Evolutionary conservation across 371 early-diverging fungal genomes (phyloP).

Genomic region (Batkoa obscura): DNA sequence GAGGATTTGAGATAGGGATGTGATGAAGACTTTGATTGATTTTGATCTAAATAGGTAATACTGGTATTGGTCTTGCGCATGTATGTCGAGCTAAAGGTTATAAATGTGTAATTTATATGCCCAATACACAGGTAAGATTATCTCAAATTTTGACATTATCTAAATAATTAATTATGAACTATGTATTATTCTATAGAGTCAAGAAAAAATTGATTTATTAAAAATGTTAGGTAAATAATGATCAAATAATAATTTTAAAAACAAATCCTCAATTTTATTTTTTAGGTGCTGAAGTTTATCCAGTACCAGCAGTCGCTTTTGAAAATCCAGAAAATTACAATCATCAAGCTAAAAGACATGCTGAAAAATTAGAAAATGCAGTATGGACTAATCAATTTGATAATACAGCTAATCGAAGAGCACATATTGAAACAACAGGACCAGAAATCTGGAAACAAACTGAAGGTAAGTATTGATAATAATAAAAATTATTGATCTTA

Average conservation of each 20-base stretch:
- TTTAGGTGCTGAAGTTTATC: slow-evolving; percentile 65
- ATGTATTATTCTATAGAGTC: slow-evolving; percentile 22
- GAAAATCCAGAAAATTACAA: slow-evolving; percentile 88
- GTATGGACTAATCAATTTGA: slow-evolving; percentile 94
- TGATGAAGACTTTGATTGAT: background rate
- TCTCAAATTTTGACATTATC: background rate
- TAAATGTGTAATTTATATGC: slow-evolving; percentile 91
- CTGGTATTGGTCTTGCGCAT: slow-evolving; percentile 91
- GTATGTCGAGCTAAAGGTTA: slow-evolving; percentile 90
- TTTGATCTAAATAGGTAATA: slow-evolving; percentile 27
- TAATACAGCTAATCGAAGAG: slow-evolving; percentile 66
- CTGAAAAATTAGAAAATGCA: slow-evolving; percentile 58
- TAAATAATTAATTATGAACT: background rate
- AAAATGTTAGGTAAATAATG: slow-evolving; percentile 47
- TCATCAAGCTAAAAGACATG: slow-evolving; percentile 76
- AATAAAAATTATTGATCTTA: too few relatives aligned
- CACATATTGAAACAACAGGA: slow-evolving; percentile 87
- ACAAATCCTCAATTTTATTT: too few relatives aligned
- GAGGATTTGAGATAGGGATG: background rate
- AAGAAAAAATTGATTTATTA: slow-evolving; percentile 83
- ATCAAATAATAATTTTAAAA: background rate
- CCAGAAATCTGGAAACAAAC: slow-evolving; percentile 86
- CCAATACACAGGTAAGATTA: slow-evolving; percentile 62
- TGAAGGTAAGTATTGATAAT: too few relatives aligned
- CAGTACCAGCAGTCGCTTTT: slow-evolving; percentile 78